phyloP scores from a whole-genome alignment of 1,284 basidiomycete genomes.

The Athelia psychrophila region DNA sequence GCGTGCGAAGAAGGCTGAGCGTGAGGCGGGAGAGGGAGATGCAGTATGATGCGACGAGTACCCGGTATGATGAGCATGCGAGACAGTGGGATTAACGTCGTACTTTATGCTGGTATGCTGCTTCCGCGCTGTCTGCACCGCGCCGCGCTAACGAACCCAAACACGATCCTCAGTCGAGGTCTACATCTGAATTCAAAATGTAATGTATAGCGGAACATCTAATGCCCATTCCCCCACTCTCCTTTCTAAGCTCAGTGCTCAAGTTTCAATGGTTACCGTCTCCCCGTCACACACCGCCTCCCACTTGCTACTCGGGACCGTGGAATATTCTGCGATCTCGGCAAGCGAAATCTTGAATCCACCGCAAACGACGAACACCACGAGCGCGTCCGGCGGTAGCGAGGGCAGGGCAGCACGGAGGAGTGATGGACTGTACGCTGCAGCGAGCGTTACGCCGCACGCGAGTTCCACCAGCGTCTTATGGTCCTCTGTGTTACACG shows the following conservation, averaged over 20 bases:
- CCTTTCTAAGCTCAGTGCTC: conserved; percentile 8
- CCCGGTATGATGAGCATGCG: neutral
- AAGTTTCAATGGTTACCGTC: conserved; percentile 24
- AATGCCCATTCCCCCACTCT: neutral
- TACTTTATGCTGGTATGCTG: neutral
- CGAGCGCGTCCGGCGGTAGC: conserved; percentile 28
- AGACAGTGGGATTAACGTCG: too few relatives aligned
- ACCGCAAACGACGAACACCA: conserved; percentile 70
- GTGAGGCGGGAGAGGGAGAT: conserved; percentile 30
- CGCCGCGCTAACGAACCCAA: too few relatives aligned
- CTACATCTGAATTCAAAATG: too few relatives aligned
- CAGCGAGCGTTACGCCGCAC: conserved; percentile 62
- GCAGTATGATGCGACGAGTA: conserved; percentile 15
- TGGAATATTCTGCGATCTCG: conserved; percentile 47
- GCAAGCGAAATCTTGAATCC: conserved; percentile 64
- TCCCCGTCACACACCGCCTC: conserved; percentile 37
- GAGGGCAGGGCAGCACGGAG: conserved; percentile 42
- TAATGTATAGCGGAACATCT: too few relatives aligned
- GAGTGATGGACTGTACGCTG: conserved; percentile 58
- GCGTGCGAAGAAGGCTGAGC: conserved; percentile 37
- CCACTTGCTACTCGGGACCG: conserved; percentile 38
- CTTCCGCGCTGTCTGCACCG: too few relatives aligned
- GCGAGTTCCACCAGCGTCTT: conserved; percentile 72
- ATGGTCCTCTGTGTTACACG: conserved; percentile 55
- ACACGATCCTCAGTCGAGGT: too few relatives aligned